These are phyloP conservation scores for Aspergillus calidoustus DNA, from an alignment of 2,329 filamentous ascomycete genomes.

Conservation along the genomic window DNA sequence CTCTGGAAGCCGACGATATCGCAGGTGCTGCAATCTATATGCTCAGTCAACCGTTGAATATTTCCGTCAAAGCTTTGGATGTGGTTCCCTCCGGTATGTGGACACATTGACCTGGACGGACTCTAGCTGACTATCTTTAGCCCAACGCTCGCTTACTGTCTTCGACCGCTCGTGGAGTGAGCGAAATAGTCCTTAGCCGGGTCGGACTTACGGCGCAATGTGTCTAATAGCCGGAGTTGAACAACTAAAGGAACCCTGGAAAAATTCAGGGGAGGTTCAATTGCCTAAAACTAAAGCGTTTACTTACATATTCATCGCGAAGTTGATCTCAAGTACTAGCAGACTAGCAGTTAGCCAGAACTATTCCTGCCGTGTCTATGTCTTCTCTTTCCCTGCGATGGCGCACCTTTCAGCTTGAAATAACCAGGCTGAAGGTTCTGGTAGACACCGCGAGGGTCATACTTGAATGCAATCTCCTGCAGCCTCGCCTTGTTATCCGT, in stretches of 20 bases:
- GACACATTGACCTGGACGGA: background rate
- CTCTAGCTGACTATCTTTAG: conserved; percentile 18
- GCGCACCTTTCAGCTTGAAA: conserved; percentile 44
- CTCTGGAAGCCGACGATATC: conserved; percentile 50
- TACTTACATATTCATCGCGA: too few relatives aligned
- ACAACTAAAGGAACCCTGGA: background rate
- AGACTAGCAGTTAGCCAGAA: too few relatives aligned
- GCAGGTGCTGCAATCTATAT: conserved; percentile 51
- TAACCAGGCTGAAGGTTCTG: conserved; percentile 48
- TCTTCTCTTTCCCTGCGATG: background rate
- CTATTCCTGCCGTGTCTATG: background rate
- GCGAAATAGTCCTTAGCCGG: background rate
- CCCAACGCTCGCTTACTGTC: conserved; percentile 37
- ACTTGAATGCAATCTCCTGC: conserved; percentile 39
- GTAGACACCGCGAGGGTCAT: conserved; percentile 49
- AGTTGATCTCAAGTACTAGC: too few relatives aligned
- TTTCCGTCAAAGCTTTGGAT: conserved; percentile 54
- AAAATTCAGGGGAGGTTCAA: background rate
- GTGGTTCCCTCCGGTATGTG: conserved; percentile 48
- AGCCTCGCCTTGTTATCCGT: conserved; percentile 38
- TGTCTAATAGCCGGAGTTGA: background rate
- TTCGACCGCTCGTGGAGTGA: conserved; percentile 39
- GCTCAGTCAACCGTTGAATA: conserved; percentile 46
- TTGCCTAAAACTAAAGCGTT: too few relatives aligned
- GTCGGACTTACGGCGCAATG: background rate